Evolutionary conservation across 768 basidiomycete species (phyloP).

Genomic region (Suillus placidus): DNA sequence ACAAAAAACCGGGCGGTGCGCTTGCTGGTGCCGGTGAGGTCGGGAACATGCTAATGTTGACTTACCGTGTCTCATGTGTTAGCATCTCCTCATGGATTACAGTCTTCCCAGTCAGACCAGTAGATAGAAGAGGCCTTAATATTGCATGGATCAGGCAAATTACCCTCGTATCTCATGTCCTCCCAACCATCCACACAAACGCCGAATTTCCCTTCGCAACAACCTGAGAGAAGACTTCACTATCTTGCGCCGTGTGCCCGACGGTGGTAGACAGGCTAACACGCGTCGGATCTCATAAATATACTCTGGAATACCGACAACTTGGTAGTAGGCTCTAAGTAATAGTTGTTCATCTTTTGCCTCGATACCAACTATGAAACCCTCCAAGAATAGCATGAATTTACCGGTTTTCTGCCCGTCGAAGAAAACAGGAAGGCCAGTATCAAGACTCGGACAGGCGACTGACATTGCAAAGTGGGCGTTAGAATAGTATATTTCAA

Average conservation of each 20-base stretch:
- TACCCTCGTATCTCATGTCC: not conserved
- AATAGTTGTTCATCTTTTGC: constrained; percentile 50
- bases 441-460: not conserved
- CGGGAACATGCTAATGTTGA: not conserved
- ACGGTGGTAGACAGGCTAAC: no score
- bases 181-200: not conserved
- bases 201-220: not conserved
- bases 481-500: constrained; percentile 72
- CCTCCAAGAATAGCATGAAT: constrained; percentile 79
- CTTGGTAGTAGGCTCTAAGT: no score
- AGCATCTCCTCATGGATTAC: no score
- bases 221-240: not conserved
- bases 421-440: constrained; percentile 26
- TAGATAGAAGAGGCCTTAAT: not conserved
- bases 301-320: no score
- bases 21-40: not conserved
- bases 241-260: not conserved
- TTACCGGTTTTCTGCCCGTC: constrained; percentile 71
- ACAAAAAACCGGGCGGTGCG: not conserved
- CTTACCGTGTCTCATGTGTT: no score
- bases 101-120: not conserved
- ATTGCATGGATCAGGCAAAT: not conserved
- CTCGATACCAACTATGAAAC: constrained; percentile 77
- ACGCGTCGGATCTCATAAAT: no score
- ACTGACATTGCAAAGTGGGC: constrained; percentile 76